Percentiles rank a stretch among this genome's conserved stretches.
Evolutionary conservation across 129 eudicot species (phyloP).

Genomic region (Ambrosia artemisiifolia): DNA sequence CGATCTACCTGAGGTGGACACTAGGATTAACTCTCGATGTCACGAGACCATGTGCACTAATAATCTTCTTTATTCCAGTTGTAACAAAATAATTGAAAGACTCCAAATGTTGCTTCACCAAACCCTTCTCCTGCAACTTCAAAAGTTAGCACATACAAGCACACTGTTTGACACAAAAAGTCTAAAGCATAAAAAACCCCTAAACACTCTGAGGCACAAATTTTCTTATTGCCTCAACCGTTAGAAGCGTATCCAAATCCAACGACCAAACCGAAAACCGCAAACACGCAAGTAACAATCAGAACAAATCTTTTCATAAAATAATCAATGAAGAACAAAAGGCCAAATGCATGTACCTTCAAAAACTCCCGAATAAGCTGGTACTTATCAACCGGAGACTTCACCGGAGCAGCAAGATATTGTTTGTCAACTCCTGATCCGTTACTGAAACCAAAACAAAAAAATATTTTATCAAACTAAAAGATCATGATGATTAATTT

Average conservation of each 20-base stretch:
- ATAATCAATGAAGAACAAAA: not conserved
- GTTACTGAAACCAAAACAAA: constrained; percentile 11
- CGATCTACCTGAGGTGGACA: constrained; percentile 52
- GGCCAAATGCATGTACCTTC: constrained; percentile 41
- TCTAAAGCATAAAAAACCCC: too few species aligned
- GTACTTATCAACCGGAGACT: constrained; percentile 62
- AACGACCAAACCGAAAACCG: too few species aligned
- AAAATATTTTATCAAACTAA: not conserved
- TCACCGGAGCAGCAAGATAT: constrained; percentile 62
- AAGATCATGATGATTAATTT: not conserved
- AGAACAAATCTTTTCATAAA: not conserved
- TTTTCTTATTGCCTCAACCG: too few species aligned
- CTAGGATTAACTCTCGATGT: constrained; percentile 29
- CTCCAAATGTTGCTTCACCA: constrained; percentile 87
- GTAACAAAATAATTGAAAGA: constrained; percentile 75
- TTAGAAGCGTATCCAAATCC: too few species aligned
- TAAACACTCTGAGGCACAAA: too few species aligned
- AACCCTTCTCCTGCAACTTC: constrained; percentile 66
- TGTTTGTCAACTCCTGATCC: constrained; percentile 42
- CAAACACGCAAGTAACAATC: too few species aligned
- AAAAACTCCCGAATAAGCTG: constrained; percentile 66
- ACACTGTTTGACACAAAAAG: too few species aligned
- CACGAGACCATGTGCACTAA: constrained; percentile 56
- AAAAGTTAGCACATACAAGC: constrained; percentile 3
- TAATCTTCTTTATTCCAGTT: constrained; percentile 72